Evolutionary conservation across 2,329 filamentous ascomycete genomes (phyloP), one percentile per base, ranked within the genome.

Genomic region (Stagonosporopsis tanaceti): DNA sequence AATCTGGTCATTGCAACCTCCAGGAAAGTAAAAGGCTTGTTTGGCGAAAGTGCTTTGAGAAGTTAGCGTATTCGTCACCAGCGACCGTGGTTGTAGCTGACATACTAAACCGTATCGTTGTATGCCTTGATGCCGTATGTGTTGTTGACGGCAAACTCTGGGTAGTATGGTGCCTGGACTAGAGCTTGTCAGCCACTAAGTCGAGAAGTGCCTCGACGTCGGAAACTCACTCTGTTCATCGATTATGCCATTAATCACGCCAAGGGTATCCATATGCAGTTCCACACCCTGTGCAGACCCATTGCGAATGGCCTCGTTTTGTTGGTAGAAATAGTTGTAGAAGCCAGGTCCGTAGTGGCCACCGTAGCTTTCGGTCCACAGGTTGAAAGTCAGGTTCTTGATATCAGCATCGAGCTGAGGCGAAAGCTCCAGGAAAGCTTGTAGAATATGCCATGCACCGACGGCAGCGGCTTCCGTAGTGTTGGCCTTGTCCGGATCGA

Each of bases 291-390:
- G 66, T 12, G 73, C 60, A 0, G 71, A 77, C 8, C 82, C 83
- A 39, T 81, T 81, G 28, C 73, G 65, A 60, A 86, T 85, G 28
- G 78, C 77, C 53, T 81, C 69, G 54, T 85, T 86, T 60, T 86
- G 81, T 41, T 85, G 74, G 54, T 84, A 81, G 70, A 86, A 86
- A 64, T 85, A 80, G 57, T 82, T 80, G 74, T 80, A 85, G 71
- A 86, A 85, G 27, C 39, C 48, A 1, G 82, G 82, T 4, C 82
- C 82, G 59, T 84, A 84, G 63, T 83, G 81, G 37, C 82, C 81
- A 35, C 67, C 66, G 41, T 77, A 77, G 56, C 63, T 74, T 70
- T 82, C 68, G 71, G 81, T 74, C 81, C 81, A 70, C 75, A 83
- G 44, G 47, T 75, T 75, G 55, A 85, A 86, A 3, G 79, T 81